Evolutionary conservation across 2,329 filamentous ascomycete species (phyloP).

Genomic region (Aspergillus sp.): DNA sequence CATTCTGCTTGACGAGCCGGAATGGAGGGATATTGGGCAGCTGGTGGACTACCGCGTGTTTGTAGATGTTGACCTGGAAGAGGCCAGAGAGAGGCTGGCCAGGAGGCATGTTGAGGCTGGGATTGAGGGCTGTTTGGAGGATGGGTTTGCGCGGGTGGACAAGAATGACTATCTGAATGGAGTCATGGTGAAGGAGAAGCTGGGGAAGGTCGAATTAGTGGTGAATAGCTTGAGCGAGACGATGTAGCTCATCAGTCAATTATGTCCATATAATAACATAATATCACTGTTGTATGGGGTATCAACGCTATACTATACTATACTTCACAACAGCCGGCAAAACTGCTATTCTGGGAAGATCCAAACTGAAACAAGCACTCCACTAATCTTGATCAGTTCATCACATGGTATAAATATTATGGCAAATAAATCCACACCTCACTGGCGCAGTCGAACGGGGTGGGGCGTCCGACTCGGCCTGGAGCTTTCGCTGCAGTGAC

Average conservation of each 20-base stretch:
- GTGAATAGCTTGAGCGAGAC: conserved; percentile 21
- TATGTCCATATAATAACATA: too few relatives aligned
- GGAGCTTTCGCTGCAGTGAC: too few relatives aligned
- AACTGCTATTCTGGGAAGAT: too few relatives aligned
- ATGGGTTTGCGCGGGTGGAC: conserved; percentile 37
- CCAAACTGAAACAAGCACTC: too few relatives aligned
- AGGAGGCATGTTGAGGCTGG: conserved; percentile 39
- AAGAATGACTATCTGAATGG: conserved; percentile 42
- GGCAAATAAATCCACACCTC: too few relatives aligned
- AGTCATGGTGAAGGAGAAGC: conserved; percentile 24
- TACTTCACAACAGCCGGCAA: too few relatives aligned
- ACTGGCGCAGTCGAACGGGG: background rate
- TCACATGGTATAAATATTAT: too few relatives aligned
- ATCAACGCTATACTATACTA: too few relatives aligned
- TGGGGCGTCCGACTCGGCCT: background rate
- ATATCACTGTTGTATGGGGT: too few relatives aligned
- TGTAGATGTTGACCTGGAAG: conserved; percentile 38
- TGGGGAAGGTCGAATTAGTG: conserved; percentile 28
- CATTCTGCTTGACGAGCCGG: conserved; percentile 20
- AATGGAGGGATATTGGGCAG: conserved; percentile 22
- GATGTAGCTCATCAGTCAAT: too few relatives aligned
- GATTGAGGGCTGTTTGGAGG: conserved; percentile 41
- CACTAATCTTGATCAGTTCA: too few relatives aligned
- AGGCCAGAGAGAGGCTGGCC: conserved; percentile 41
- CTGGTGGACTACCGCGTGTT: conserved; percentile 46